phyloP scores from a whole-genome alignment of 306 rosid genomes.

The Cyclanthera cordifolia region DNA sequence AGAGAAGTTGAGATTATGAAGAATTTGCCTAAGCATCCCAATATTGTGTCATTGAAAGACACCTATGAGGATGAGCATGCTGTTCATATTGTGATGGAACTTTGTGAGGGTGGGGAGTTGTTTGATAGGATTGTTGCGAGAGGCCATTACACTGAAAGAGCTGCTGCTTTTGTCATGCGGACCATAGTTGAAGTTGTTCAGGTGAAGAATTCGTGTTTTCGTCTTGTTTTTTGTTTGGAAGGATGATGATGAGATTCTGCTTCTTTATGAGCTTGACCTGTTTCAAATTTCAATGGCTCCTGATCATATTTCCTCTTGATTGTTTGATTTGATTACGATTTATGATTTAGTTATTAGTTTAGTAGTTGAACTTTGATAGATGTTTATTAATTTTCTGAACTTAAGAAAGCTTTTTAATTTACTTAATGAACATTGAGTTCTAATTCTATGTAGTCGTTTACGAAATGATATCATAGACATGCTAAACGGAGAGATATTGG shows the following conservation, averaged over 20 bases:
- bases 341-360: neutral
- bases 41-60: constrained; percentile 23
- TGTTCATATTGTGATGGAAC: constrained; percentile 27
- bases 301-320: neutral
- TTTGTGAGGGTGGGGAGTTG: constrained; percentile 29
- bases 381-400: too few relatives aligned
- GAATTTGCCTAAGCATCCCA: constrained; percentile 28
- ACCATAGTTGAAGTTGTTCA: constrained; percentile 30
- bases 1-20: constrained; percentile 29
- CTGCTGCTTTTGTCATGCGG: constrained; percentile 24
- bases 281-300: neutral
- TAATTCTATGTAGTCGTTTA: neutral
- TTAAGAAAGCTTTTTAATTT: neutral
- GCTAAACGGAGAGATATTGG: neutral
- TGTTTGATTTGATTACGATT: neutral
- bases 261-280: neutral
- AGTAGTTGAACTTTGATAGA: too few relatives aligned
- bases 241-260: neutral
- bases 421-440: neutral
- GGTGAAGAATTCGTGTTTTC: constrained; percentile 4
- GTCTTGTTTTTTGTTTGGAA: neutral
- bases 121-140: constrained; percentile 29
- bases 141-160: constrained; percentile 28
- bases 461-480: neutral
- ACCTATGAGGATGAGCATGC: constrained; percentile 24